Base-by-base conservation (phyloP, 257 asterid genomes). In the Ligustrum vulgare region DNA sequence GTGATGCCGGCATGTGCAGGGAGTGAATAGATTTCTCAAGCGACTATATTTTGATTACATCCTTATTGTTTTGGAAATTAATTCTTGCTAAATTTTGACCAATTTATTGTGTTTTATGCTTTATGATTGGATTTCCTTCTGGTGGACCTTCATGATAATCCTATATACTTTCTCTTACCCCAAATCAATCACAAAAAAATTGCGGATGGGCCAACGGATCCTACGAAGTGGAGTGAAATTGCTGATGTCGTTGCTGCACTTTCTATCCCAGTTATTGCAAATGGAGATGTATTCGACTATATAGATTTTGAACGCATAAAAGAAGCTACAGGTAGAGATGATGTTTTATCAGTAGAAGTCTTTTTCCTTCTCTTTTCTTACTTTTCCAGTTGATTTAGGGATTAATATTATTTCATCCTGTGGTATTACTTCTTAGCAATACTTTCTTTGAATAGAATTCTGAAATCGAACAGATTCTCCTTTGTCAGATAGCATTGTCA, bases 181-280 rank as follows among this genome's bases (percentile, higher is more conserved):
- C 35, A 11, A 80, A 43, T 69, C 75, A 79, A 80, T 70, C 65
- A 10, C 47, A 94, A 97, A 90, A 88, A 83, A 86, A 94, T 94
- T 49, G 89, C 93, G 28, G 98, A 94, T 72, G 90, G 98, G 86
- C 98, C 98, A 71, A 90, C 96, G 84, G 98, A 94, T 86, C 97
- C 96, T 51, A 97, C 98, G 33, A 89, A 92, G 84, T 94, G 97
- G 98, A 67, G 74, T 81, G 97, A 90, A 77, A 92, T 94, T 76
- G 97, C 97, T 60, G 96, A 92, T 72, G 97, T 94, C 67, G 97
- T 89, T 25, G 86, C 94, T 65, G 92, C 97, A 71, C 86, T 94
- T 73, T 88, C 97, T 64, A 88, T 94, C 65, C 97, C 98, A 6
- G 98, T 94, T 75, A 94, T 92, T 70, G 97, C 97, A 70, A 94